phyloP scores from a whole-genome alignment of 2,329 filamentous ascomycete species.

The Aspergillus texensis region DNA sequence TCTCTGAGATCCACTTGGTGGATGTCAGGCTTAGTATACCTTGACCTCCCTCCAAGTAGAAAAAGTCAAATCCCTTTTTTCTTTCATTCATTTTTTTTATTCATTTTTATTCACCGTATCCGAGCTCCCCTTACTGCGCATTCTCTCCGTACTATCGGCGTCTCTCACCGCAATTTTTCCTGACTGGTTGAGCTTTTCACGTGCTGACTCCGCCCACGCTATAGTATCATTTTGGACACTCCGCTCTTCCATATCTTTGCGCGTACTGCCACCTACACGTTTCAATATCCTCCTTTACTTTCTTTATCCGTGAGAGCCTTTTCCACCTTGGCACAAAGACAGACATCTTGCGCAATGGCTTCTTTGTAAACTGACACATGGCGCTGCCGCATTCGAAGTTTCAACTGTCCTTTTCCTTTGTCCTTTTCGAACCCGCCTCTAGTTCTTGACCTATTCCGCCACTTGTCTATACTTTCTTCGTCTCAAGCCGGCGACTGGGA shows the following conservation, averaged over 20 bases:
- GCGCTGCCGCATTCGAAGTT: conserved; percentile 17
- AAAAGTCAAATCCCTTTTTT: neutral
- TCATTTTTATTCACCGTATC: neutral
- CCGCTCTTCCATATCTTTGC: conserved; percentile 6
- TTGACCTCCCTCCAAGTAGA: neutral
- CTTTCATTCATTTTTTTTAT: too few relatives aligned
- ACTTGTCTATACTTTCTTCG: conserved; percentile 1
- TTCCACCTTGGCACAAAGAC: conserved; percentile 1
- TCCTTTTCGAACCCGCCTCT: conserved; percentile 11
- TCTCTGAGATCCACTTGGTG: neutral
- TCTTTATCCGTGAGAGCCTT: neutral
- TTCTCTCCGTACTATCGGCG: neutral
- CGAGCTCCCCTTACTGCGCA: neutral
- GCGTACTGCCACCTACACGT: neutral
- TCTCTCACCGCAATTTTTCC: conserved; percentile 14
- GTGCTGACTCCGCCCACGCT: conserved; percentile 13
- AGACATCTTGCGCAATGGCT: conserved; percentile 4
- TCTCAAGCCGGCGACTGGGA: neutral
- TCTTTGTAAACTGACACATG: conserved; percentile 24
- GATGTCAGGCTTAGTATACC: neutral
- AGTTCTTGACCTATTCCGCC: conserved; percentile 5
- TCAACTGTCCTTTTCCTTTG: conserved; percentile 14
- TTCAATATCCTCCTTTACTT: neutral
- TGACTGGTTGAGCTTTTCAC: conserved; percentile 5
- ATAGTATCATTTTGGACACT: neutral